These are phyloP conservation scores for Aspergillus carbonarius DNA, from an alignment of 2,329 filamentous ascomycete species.

Conservation along the genomic window DNA sequence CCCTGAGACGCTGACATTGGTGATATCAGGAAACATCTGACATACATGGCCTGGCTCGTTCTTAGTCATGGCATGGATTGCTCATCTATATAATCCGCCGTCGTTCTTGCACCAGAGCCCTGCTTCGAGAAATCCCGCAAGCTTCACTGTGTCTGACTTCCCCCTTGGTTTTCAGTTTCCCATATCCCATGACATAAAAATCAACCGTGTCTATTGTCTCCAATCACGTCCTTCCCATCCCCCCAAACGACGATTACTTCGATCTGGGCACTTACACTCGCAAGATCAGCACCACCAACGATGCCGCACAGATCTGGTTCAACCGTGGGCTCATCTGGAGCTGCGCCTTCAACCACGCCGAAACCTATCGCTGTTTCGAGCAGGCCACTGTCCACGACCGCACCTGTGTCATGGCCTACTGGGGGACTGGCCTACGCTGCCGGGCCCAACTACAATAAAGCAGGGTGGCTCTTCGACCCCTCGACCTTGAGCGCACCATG, in stretches of 20 bases:
- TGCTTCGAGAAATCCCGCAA: too few species aligned
- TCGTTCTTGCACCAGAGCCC: too few species aligned
- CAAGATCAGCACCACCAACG: conserved; percentile 54
- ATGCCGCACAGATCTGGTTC: conserved; percentile 65
- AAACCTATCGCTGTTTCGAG: conserved; percentile 52
- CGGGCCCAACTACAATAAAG: conserved; percentile 56
- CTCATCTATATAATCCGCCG: too few species aligned
- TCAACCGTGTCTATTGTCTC: too few species aligned
- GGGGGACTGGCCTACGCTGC: conserved; percentile 52
- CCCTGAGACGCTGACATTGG: too few species aligned
- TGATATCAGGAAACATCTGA: too few species aligned
- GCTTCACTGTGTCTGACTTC: too few species aligned
- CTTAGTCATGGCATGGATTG: too few species aligned
- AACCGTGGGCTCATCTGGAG: conserved; percentile 70
- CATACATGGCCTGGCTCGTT: too few species aligned
- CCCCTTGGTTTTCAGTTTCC: too few species aligned
- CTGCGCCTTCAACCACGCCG: conserved; percentile 75
- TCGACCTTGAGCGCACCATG: conserved; percentile 44
- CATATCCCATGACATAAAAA: too few species aligned
- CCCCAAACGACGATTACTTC: conserved; percentile 36
- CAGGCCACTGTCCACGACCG: conserved; percentile 44
- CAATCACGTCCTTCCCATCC: conserved; percentile 11
- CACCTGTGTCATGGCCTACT: conserved; percentile 48
- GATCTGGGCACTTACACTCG: conserved; percentile 61
- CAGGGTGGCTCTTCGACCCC: conserved; percentile 50